Evolutionary conservation across 176 grass and related monocot species (phyloP), one percentile per base, ranked within the genome.

Genomic region (Pharus latifolius): DNA sequence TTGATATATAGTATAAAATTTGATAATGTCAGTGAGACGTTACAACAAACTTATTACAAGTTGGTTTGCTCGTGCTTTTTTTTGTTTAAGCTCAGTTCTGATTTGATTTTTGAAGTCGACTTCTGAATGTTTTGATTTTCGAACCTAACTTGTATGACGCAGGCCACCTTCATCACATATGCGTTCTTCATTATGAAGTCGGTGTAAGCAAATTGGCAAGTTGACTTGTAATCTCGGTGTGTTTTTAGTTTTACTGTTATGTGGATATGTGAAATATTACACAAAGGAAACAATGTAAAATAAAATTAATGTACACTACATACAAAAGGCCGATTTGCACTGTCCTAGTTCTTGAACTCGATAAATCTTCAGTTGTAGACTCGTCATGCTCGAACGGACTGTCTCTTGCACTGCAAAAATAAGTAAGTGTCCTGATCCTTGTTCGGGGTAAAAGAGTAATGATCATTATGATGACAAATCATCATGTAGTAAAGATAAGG

Each of bases 101-200:
- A 38, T 38, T 38, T 38, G 35, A 38, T 5, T 4, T 38, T 38
- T 38, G 35, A 38, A 9, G 4, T 5, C 6, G 9, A 38, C 35
- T 38, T 38, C 8, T 5, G 9, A 38, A 38, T 5, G n/a, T n/a
- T n/a, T n/a, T n/a, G n/a, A n/a, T n/a, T n/a, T n/a, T n/a, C n/a
- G 0, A 16, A 13, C 63, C 30, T 76, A 40, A 75, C 56, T 58
- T 76, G 56, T n/a, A n/a, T 38, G 35, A 57, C 70, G 83, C 83
- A 85, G 83, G 77, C 63, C 61, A 49, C 10, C 75, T 51, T 41
- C 67, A 32, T 34, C 41, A 3, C 29, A 67, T 56, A 24, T 63
- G 14, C 70, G 15, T 28, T 85, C 83, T 3, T 70, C 76, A 2
- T 75, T 85, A 23, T 57, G 76, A 85, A 76, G 49, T 70, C 48